These are phyloP conservation scores for Syncephalastrum sp. DNA, from an alignment of 371 early-diverging fungal genomes.

Conservation along the genomic window DNA sequence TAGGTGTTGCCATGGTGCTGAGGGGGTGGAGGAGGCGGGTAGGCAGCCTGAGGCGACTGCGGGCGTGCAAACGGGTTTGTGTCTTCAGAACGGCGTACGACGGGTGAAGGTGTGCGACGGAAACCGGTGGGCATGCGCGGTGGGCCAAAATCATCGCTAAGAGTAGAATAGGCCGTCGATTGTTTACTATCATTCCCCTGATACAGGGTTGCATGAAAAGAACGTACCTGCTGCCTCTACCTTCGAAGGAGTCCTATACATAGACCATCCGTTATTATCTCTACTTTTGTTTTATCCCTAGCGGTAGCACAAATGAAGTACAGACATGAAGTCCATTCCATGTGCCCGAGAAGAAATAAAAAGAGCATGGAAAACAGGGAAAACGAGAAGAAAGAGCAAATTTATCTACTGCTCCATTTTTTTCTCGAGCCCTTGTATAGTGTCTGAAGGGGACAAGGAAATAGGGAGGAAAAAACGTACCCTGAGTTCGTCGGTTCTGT, in stretches of 20 bases:
- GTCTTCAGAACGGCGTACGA: neutral
- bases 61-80: too few species aligned
- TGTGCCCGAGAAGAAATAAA: too few species aligned
- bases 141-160: slow-evolving; percentile 32
- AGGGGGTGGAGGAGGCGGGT: neutral
- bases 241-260: slow-evolving; percentile 13
- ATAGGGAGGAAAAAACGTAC: slow-evolving; percentile 8
- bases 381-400: too few species aligned
- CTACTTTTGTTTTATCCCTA: neutral
- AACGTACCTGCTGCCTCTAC: slow-evolving; percentile 13
- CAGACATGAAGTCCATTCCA: neutral
- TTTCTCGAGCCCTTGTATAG: too few species aligned
- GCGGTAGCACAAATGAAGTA: neutral
- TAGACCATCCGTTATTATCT: slow-evolving; percentile 4
- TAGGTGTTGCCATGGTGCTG: too few species aligned
- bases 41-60: neutral
- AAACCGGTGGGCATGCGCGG: slow-evolving; percentile 25
- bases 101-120: slow-evolving; percentile 10
- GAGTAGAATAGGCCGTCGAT: slow-evolving; percentile 1
- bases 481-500: slow-evolving; percentile 22
- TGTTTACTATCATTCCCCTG: neutral
- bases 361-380: too few species aligned
- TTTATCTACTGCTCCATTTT: too few species aligned
- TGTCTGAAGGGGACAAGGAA: neutral
- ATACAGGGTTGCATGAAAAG: too few species aligned